Conservation (phyloP, 768 basidiomycete species). For the Leccinum olivaceopallidum region DNA sequence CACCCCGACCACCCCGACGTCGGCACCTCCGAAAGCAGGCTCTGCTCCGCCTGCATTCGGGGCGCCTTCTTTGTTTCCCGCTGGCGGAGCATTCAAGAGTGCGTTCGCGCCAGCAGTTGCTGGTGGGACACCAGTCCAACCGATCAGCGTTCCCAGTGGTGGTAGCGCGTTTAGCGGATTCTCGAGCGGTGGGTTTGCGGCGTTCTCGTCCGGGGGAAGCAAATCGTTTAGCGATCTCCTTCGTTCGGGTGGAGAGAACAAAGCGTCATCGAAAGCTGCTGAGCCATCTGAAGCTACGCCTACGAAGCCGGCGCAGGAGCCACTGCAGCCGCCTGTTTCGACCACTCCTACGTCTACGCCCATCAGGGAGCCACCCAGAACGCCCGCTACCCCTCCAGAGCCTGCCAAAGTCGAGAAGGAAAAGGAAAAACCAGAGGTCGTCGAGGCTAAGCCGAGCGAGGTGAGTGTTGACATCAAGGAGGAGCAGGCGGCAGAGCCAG, state of each 20-base stretch:
- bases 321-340: slow-evolving; percentile 4
- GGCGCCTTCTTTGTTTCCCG: slow-evolving; percentile 34
- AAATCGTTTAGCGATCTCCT: slow-evolving; percentile 67
- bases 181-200: slow-evolving; percentile 46
- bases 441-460: slow-evolving; percentile 5
- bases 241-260: slow-evolving; percentile 37
- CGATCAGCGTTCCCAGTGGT: slow-evolving; percentile 14
- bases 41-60: slow-evolving; percentile 39
- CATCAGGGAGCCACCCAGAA: slow-evolving; percentile 11
- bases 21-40: slow-evolving; percentile 26
- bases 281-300: slow-evolving; percentile 20
- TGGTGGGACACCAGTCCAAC: slow-evolving; percentile 7
- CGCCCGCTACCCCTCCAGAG: background rate
- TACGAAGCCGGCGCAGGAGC: slow-evolving; percentile 2
- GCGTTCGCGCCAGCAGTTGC: slow-evolving; percentile 16
- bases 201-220: slow-evolving; percentile 46
- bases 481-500: slow-evolving; percentile 5
- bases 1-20: slow-evolving; percentile 15
- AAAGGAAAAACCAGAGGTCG: background rate
- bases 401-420: slow-evolving; percentile 3
- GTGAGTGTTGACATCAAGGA: slow-evolving; percentile 7
- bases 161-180: slow-evolving; percentile 31
- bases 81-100: slow-evolving; percentile 23
- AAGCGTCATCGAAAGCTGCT: slow-evolving; percentile 19
- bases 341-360: slow-evolving; percentile 18